Percentiles rank a stretch among this genome's conserved stretches.
Evolutionary conservation across 1,139 yeast genomes (phyloP).

Genomic region (Zygosaccharomyces pseudobailii): DNA sequence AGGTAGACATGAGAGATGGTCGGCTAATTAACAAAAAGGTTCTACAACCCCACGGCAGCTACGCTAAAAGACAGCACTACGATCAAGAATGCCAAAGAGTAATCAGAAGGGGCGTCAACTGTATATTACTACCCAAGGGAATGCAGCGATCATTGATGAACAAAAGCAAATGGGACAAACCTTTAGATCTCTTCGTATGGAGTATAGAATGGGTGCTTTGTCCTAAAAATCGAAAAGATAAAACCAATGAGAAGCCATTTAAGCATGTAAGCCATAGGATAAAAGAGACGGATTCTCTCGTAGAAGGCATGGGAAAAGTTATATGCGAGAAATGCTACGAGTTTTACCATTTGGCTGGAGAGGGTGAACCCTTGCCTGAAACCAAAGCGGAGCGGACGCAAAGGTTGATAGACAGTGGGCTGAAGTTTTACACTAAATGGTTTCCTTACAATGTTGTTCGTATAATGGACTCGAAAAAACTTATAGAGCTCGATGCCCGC

Average conservation of each 20-base stretch:
- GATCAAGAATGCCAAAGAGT: slow-evolving; percentile 21
- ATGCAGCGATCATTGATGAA: slow-evolving; percentile 68
- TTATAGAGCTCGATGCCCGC: slow-evolving; percentile 20
- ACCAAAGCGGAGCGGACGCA: slow-evolving; percentile 21
- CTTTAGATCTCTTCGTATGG: slow-evolving; percentile 63
- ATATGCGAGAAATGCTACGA: slow-evolving; percentile 28
- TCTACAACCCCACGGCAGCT: slow-evolving; percentile 20
- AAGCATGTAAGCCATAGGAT: slow-evolving; percentile 45
- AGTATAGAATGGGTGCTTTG: slow-evolving; percentile 67
- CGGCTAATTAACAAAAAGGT: slow-evolving; percentile 30
- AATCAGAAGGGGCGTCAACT: slow-evolving; percentile 47
- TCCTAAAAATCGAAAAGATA: slow-evolving; percentile 23
- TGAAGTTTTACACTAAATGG: slow-evolving; percentile 28
- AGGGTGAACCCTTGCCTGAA: slow-evolving; percentile 10
- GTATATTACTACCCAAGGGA: slow-evolving; percentile 59
- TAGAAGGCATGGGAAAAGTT: slow-evolving; percentile 28
- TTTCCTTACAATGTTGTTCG: slow-evolving; percentile 25
- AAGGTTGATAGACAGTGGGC: slow-evolving; percentile 12
- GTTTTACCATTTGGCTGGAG: slow-evolving; percentile 7
- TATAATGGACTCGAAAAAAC: slow-evolving; percentile 26
- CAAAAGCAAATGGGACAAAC: slow-evolving; percentile 70
- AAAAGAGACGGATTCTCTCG: slow-evolving; percentile 32
- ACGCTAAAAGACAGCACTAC: slow-evolving; percentile 34
- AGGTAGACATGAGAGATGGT: slow-evolving; percentile 49
- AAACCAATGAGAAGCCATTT: slow-evolving; percentile 24